These are phyloP conservation scores for Mesotaenium endlicherianum DNA, from an alignment of 139 green algal species.

Conservation along the genomic window DNA sequence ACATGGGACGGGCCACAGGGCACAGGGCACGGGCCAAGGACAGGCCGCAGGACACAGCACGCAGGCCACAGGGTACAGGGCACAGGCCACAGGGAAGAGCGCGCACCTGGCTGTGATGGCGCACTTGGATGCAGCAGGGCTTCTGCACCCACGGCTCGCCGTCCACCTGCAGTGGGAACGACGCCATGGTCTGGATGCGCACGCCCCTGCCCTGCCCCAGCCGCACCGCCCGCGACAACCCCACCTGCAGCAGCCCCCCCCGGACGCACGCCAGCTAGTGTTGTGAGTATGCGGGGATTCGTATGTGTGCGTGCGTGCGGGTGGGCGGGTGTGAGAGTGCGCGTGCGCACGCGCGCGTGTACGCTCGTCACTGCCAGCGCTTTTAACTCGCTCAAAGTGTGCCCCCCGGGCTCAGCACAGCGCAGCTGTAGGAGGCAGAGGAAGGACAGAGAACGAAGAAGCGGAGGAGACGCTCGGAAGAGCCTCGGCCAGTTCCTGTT, in stretches of 20 bases:
- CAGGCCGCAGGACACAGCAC: background rate
- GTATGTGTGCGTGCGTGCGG: too few relatives aligned
- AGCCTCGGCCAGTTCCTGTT: too few relatives aligned
- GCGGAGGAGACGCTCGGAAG: too few relatives aligned
- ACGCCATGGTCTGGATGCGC: constrained; percentile 65
- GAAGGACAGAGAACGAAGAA: too few relatives aligned
- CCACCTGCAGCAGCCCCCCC: constrained; percentile 43
- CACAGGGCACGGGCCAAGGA: background rate
- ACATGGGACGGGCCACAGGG: background rate
- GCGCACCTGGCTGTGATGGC: constrained; percentile 24
- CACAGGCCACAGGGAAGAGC: background rate
- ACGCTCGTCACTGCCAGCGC: too few relatives aligned
- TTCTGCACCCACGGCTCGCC: constrained; percentile 75
- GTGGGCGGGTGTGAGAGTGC: too few relatives aligned
- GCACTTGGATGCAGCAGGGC: constrained; percentile 47
- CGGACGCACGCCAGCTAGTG: too few relatives aligned
- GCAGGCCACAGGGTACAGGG: background rate
- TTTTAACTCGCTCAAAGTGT: too few relatives aligned
- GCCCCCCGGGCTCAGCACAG: too few relatives aligned
- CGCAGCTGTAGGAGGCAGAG: too few relatives aligned
- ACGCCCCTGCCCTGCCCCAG: constrained; percentile 62
- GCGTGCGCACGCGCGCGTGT: too few relatives aligned
- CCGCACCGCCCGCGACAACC: constrained; percentile 55
- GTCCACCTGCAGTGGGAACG: constrained; percentile 61
- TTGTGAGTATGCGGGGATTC: too few relatives aligned